Percentiles rank a stretch among this genome's conserved stretches.
Evolutionary conservation across 2,329 filamentous ascomycete genomes (phyloP).

Genomic region (Stachybotrys echinatus): DNA sequence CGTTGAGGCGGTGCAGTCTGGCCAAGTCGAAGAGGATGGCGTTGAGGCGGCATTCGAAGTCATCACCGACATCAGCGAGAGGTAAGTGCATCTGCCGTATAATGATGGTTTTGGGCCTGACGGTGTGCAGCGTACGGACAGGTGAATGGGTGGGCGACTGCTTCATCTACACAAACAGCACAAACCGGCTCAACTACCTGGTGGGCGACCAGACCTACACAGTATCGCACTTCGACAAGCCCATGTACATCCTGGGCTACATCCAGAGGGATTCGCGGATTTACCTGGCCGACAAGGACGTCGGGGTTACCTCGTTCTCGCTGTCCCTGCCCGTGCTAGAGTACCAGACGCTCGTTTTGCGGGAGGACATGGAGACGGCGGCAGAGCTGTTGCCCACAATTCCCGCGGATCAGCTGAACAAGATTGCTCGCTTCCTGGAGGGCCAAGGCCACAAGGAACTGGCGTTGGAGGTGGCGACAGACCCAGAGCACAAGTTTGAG

Average conservation of each 20-base stretch:
- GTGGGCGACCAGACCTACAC: conserved; percentile 98
- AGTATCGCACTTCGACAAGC: conserved; percentile 91
- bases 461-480: conserved; percentile 88
- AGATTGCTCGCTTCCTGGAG: conserved; percentile 95
- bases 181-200: conserved; percentile 94
- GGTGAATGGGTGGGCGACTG: conserved; percentile 98
- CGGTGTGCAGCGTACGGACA: conserved; percentile 64
- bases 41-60: conserved; percentile 96
- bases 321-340: conserved; percentile 91
- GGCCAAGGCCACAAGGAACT: conserved; percentile 96
- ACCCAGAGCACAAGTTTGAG: conserved; percentile 95
- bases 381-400: conserved; percentile 80
- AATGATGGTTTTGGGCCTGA: too few relatives aligned
- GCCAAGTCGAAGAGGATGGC: conserved; percentile 80
- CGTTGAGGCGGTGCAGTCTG: conserved; percentile 73
- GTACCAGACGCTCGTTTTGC: conserved; percentile 92
- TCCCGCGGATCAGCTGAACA: conserved; percentile 91
- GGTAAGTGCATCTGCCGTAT: conserved; percentile 36
- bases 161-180: conserved; percentile 97
- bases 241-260: conserved; percentile 93
- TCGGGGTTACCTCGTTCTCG: conserved; percentile 82
- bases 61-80: conserved; percentile 91
- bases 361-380: conserved; percentile 88
- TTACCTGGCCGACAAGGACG: conserved; percentile 94
- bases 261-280: conserved; percentile 92